Percentiles rank a stretch among this genome's conserved stretches.
These are phyloP conservation scores for Scedosporium apiospermum DNA, from an alignment of 2,329 filamentous ascomycete species.

Conservation along the genomic window DNA sequence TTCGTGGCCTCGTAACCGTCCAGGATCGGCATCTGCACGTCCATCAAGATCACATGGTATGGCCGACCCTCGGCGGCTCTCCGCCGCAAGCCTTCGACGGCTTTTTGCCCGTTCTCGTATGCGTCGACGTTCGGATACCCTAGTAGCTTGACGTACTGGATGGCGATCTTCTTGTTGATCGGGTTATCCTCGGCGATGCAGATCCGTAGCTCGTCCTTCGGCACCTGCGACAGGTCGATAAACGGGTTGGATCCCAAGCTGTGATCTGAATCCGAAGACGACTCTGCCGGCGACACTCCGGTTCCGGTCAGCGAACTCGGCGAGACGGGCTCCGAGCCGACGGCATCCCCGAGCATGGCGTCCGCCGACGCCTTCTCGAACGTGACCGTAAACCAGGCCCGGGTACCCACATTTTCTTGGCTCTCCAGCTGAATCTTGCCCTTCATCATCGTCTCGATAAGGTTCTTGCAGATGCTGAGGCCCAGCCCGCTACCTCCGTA, in stretches of 20 bases:
- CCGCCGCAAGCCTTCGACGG: slow-evolving; percentile 72
- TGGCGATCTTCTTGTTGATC: slow-evolving; percentile 90
- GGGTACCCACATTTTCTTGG: slow-evolving; percentile 60
- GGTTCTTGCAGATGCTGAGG: slow-evolving; percentile 86
- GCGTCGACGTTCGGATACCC: slow-evolving; percentile 76
- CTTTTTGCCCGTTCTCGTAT: slow-evolving; percentile 81
- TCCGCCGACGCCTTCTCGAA: slow-evolving; percentile 71
- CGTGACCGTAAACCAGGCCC: slow-evolving; percentile 68
- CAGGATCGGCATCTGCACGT: slow-evolving; percentile 90
- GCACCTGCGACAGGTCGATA: slow-evolving; percentile 61
- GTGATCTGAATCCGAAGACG: slow-evolving; percentile 23
- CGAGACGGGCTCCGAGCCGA: slow-evolving; percentile 26
- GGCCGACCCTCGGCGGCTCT: slow-evolving; percentile 63
- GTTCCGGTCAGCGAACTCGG: slow-evolving; percentile 24
- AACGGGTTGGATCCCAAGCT: slow-evolving; percentile 33
- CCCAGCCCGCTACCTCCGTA: slow-evolving; percentile 89
- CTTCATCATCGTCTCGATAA: slow-evolving; percentile 87
- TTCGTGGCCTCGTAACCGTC: slow-evolving; percentile 90
- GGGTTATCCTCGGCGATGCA: slow-evolving; percentile 94
- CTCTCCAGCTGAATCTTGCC: slow-evolving; percentile 78
- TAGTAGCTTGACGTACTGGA: slow-evolving; percentile 78
- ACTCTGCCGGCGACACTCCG: slow-evolving; percentile 12
- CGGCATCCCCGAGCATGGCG: slow-evolving; percentile 46
- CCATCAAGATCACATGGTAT: slow-evolving; percentile 90
- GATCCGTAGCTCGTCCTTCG: slow-evolving; percentile 70